These are phyloP conservation scores for Amanita inopinata DNA, from an alignment of 768 basidiomycete species.

Conservation along the genomic window DNA sequence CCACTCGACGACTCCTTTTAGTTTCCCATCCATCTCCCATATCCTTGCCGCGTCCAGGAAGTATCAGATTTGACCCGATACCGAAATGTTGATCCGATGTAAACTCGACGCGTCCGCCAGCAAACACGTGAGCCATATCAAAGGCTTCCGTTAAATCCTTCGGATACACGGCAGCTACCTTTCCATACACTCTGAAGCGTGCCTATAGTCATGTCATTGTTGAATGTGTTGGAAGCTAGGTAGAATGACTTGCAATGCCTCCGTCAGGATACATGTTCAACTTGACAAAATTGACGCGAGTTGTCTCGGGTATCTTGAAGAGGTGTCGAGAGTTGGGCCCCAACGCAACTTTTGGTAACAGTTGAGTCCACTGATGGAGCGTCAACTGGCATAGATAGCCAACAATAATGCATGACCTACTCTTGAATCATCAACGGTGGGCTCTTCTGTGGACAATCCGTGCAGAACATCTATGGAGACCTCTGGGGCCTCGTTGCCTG, in stretches of 20 bases:
- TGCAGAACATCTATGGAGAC: conserved; percentile 63
- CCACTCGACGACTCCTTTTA: conserved; percentile 69
- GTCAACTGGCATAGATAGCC: conserved; percentile 10
- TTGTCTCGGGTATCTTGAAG: conserved; percentile 57
- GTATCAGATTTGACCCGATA: conserved; percentile 79
- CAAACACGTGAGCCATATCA: conserved; percentile 86
- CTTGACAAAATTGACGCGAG: conserved; percentile 67
- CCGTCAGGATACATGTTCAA: conserved; percentile 96
- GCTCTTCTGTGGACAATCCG: conserved; percentile 30
- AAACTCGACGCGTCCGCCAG: conserved; percentile 76
- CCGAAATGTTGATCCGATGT: conserved; percentile 96
- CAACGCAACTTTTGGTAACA: conserved; percentile 67
- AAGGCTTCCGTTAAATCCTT: conserved; percentile 37
- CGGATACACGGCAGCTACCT: conserved; percentile 59
- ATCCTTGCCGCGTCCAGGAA: conserved; percentile 86
- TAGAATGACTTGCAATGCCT: conserved; percentile 64
- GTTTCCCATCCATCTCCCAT: conserved; percentile 99
- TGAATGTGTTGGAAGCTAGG: background rate
- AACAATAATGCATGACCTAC: conserved; percentile 28
- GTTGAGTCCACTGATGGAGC: conserved; percentile 60
- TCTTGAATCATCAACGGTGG: conserved; percentile 37
- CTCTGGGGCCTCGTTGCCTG: conserved; percentile 81
- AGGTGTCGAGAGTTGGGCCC: conserved; percentile 86
- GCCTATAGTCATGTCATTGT: conserved; percentile 39
- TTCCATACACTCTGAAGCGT: conserved; percentile 86